Evolutionary conservation across 2,329 filamentous ascomycete species (phyloP), one percentile per base, ranked within the genome.

Genomic region (Cercospora sesami): DNA sequence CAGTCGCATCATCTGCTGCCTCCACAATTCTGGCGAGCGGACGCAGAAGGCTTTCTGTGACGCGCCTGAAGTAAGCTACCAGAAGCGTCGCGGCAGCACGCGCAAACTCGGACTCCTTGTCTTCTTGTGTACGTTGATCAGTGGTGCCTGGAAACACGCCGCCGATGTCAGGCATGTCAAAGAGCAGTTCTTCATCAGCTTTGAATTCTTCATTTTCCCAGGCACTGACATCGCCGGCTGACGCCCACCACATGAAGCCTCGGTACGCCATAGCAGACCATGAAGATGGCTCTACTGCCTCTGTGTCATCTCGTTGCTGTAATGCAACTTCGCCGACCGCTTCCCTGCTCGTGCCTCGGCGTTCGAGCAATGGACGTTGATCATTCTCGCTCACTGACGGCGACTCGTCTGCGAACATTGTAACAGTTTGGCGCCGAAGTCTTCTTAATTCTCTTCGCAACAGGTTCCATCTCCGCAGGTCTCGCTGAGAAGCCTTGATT

Each of bases 161-260:
- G n/a, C 69, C 65, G 7, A 77, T 55, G 48, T 77, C 79, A 5
- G 79, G 78, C 28, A 83, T 71, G 67, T 84, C 80, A 39, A 80
- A 79, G 12, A 84, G 74, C 2, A 84, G 73, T 64, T 79, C 78
- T 18, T 79, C 78, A 67, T 85, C 83, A 30, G 83, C 81, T 64
- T 86, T 83, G 68, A 83, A 82, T 73, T 88, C 86, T 66, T 87
- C 83, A 1, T 83, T 81, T 9, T 85, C 80, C 60, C 83, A 84
- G 12, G 83, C 82, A 30, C 86, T 83, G 69, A 90, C 87, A 79
- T 95, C 92, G 67, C 91, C 92, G 0, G 92, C 91, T 16, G 90
- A 92, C 2, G 92, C 91, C 92, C 92, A 95, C 92, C 92, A 95
- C 86, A 94, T 92, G 81, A 94, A 94, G 26, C 90, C 89, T 64